Evolutionary conservation across 2,329 filamentous ascomycete genomes (phyloP).

Genomic region (Trichophyton simii): DNA sequence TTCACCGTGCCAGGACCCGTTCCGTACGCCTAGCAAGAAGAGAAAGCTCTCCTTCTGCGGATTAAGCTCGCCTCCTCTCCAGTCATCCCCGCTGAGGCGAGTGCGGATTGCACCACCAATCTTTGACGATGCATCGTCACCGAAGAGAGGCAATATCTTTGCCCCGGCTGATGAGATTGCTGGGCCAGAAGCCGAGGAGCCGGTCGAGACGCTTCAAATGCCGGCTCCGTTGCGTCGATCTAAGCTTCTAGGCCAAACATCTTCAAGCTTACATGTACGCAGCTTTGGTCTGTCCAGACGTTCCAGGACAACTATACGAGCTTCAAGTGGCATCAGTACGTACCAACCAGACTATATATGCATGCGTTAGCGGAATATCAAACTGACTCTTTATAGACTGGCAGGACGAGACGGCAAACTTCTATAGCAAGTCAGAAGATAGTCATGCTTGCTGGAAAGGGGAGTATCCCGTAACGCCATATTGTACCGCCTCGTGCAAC

Average conservation of each 20-base stretch:
- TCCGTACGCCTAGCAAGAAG: conserved; percentile 33
- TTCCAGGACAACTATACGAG: conserved; percentile 23
- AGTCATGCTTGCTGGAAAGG: conserved; percentile 36
- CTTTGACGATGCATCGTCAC: conserved; percentile 18
- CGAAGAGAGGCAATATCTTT: neutral
- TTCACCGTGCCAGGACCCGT: conserved; percentile 19
- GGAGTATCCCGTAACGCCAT: conserved; percentile 43
- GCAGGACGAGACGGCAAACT: conserved; percentile 47
- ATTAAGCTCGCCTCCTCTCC: conserved; percentile 33
- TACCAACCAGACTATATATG: conserved; percentile 9
- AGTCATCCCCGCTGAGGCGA: conserved; percentile 38
- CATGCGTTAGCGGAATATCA: conserved; percentile 10
- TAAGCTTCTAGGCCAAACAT: conserved; percentile 22
- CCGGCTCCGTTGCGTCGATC: conserved; percentile 27
- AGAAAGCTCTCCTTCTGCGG: conserved; percentile 34
- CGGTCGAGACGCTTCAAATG: conserved; percentile 8
- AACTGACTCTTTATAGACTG: conserved; percentile 31
- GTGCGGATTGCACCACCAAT: conserved; percentile 24
- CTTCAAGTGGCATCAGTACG: conserved; percentile 28
- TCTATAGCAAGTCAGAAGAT: conserved; percentile 47
- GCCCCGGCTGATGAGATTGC: conserved; percentile 3
- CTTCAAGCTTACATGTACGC: conserved; percentile 29
- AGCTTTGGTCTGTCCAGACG: conserved; percentile 22
- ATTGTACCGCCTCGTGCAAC: conserved; percentile 54
- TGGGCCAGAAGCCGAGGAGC: neutral